Evolutionary conservation across 768 basidiomycete genomes (phyloP), one percentile per base, ranked within the genome.

Genomic region (Suillus subaureus): DNA sequence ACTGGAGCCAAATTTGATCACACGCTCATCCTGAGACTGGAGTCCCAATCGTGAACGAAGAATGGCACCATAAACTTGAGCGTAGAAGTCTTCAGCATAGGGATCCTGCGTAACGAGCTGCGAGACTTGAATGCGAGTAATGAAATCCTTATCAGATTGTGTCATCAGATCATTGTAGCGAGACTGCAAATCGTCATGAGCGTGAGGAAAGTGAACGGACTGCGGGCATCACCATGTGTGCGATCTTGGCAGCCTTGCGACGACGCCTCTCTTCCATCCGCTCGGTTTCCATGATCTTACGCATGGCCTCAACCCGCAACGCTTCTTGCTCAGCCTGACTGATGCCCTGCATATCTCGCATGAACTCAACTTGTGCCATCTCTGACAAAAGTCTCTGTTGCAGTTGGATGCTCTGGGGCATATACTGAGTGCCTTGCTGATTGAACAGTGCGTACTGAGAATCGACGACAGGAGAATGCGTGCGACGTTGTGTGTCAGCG

Each of bases 71-170:
- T 93, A 96, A 3, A 98, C 96, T 78, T 99, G 96, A 13, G 96
- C 97, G 73, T 99, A 99, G 76, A 98, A 99, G 75, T 99, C 97
- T 68, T 99, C 97, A 39, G 93, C 89, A 77, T 97, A 99, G 0
- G 97, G 97, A 79, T 99, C 97, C 72, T 93, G 90, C 7, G 96
- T 97, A 52, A 97, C 96, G 49, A 99, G 91, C 73, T 99, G 97
- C 2, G 97, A 98, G 40, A 99, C 94, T 77, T 99, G 97, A 68
- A 99, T 99, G 31, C 97, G 89, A 42, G 97, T 99, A 79, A 99
- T 99, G 75, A 99, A 99, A 74, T 99, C 97, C 80, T 99, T 99
- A 83, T 99, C 97, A 13, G 93, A 96, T 78, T 96, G 94, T 4
- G 94, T 95, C 95, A 97, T 97, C 43, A 96, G 84, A 75, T 96